Percentiles rank a stretch among this genome's conserved stretches.
Conservation (phyloP, 495 filamentous ascomycete genomes). For the Aspergillus mulundensis region DNA sequence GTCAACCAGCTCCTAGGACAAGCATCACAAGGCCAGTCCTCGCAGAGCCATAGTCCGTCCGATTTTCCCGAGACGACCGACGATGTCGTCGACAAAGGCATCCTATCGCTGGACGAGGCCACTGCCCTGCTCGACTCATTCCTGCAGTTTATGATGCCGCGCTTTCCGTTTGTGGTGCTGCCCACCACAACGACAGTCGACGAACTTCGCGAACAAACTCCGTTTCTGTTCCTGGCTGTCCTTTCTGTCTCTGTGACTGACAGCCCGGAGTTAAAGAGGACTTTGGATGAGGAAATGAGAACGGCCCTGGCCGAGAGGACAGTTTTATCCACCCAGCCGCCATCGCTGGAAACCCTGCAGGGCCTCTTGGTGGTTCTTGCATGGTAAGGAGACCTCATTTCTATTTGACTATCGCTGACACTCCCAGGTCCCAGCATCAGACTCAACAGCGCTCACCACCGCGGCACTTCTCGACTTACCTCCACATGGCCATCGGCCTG, state of each 20-base stretch:
- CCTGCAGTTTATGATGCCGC: slow-evolving; percentile 14
- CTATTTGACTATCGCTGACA: background rate
- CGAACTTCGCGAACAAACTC: slow-evolving; percentile 23
- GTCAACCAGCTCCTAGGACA: slow-evolving; percentile 15
- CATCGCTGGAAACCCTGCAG: slow-evolving; percentile 42
- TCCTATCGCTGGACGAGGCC: slow-evolving; percentile 18
- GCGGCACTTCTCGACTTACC: slow-evolving; percentile 34
- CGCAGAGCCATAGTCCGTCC: background rate
- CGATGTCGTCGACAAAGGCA: slow-evolving; percentile 21
- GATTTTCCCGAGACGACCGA: background rate
- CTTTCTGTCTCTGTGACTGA: slow-evolving; percentile 37
- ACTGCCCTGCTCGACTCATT: slow-evolving; percentile 23
- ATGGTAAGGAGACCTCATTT: background rate
- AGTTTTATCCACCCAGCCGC: slow-evolving; percentile 30
- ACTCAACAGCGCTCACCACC: slow-evolving; percentile 23
- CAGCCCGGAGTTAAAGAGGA: slow-evolving; percentile 33
- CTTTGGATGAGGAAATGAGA: slow-evolving; percentile 34
- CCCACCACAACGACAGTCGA: slow-evolving; percentile 17
- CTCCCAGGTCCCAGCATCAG: slow-evolving; percentile 20
- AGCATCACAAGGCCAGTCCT: background rate
- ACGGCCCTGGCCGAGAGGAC: slow-evolving; percentile 17
- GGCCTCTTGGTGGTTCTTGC: slow-evolving; percentile 15
- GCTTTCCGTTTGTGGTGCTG: slow-evolving; percentile 35
- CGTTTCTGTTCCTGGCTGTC: slow-evolving; percentile 34
- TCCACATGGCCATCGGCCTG: slow-evolving; percentile 41